A percentile compares a stretch with the other conserved stretches of the same genome.
Conservation (phyloP, 1,284 basidiomycete species). For the Volvariella surrecta region DNA sequence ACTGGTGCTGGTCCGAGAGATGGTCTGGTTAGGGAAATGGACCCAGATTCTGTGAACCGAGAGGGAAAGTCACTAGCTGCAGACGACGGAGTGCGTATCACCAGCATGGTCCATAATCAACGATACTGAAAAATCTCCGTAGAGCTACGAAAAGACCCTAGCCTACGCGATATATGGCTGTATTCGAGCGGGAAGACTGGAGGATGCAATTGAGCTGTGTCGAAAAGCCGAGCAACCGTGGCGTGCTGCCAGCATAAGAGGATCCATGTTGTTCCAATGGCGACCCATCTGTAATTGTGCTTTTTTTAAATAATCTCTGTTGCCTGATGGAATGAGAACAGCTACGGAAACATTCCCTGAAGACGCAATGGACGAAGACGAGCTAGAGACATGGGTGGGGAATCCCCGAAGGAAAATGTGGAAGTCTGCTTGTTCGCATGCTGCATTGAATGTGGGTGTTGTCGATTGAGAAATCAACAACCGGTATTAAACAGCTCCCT, state of each 20-base stretch:
- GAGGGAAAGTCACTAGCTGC: constrained; percentile 49
- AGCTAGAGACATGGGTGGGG: constrained; percentile 51
- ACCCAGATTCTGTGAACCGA: constrained; percentile 65
- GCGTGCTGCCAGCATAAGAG: constrained; percentile 82
- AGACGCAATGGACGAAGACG: constrained; percentile 42
- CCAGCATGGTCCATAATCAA: too few species aligned
- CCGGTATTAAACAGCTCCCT: background rate
- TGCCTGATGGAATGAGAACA: constrained; percentile 14
- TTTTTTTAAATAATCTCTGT: background rate
- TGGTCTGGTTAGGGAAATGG: constrained; percentile 57
- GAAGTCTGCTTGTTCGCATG: constrained; percentile 77
- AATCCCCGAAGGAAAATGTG: constrained; percentile 73
- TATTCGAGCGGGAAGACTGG: constrained; percentile 74
- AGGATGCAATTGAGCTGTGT: constrained; percentile 79
- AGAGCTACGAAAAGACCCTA: constrained; percentile 76
- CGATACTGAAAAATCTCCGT: background rate
- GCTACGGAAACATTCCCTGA: constrained; percentile 44
- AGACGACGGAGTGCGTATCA: constrained; percentile 58
- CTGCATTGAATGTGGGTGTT: constrained; percentile 64
- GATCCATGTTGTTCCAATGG: constrained; percentile 73
- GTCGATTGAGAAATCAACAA: background rate
- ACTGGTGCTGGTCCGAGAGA: constrained; percentile 38
- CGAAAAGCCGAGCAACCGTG: constrained; percentile 83
- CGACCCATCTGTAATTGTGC: constrained; percentile 45
- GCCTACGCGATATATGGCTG: constrained; percentile 71